Evolutionary conservation across 768 basidiomycete species (phyloP).

Genomic region (Termitomyces eurrhizus): DNA sequence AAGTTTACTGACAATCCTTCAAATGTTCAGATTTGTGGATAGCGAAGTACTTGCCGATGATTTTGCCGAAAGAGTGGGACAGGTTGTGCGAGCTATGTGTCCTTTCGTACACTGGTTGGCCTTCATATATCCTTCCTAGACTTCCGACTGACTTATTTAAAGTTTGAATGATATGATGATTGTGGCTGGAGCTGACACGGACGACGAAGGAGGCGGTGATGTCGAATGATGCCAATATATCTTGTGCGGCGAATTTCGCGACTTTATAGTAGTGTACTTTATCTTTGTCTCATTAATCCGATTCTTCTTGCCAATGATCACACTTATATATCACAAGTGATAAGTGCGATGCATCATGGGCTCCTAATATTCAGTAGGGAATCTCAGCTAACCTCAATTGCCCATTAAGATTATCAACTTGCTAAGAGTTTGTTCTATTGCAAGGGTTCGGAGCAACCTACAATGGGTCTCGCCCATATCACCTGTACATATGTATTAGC

Average conservation of each 20-base stretch:
- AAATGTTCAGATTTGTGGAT: constrained; percentile 43
- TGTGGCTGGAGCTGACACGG: constrained; percentile 24
- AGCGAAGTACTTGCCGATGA: constrained; percentile 61
- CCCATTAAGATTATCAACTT: too few relatives aligned
- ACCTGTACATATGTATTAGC: too few relatives aligned
- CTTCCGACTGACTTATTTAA: background rate
- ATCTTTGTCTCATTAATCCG: background rate
- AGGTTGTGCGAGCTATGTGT: constrained; percentile 49
- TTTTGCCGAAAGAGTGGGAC: constrained; percentile 61
- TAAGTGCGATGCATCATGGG: too few relatives aligned
- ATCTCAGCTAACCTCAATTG: too few relatives aligned
- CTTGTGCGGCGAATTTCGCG: background rate
- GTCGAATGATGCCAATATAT: background rate
- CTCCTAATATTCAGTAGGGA: too few relatives aligned
- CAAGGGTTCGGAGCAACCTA: too few relatives aligned
- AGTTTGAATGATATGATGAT: constrained; percentile 77
- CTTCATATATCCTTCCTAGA: background rate
- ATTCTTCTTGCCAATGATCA: background rate
- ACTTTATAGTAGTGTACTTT: background rate
- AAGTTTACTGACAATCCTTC: background rate
- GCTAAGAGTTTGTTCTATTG: too few relatives aligned
- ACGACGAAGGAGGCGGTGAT: constrained; percentile 10
- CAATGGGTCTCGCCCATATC: too few relatives aligned
- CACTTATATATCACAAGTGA: too few relatives aligned
- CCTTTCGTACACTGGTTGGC: constrained; percentile 81